Conservation (phyloP, 2,329 filamentous ascomycete genomes). For the Epichloe scottii region DNA sequence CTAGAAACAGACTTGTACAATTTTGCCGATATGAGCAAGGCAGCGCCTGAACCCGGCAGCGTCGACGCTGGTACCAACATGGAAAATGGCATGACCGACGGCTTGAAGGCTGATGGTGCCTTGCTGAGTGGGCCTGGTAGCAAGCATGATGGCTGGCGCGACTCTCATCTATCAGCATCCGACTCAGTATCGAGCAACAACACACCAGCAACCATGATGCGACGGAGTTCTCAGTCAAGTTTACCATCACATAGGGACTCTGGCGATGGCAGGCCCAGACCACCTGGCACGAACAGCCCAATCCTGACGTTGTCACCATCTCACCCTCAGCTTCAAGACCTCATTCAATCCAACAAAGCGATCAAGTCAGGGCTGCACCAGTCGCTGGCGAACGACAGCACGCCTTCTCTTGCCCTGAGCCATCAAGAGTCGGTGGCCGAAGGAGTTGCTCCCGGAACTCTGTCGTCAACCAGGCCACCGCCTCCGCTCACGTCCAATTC, state of each 20-base stretch:
- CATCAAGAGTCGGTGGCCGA: slow-evolving; percentile 35
- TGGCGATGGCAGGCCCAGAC: slow-evolving; percentile 24
- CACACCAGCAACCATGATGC: slow-evolving; percentile 24
- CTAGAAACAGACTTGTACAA: slow-evolving; percentile 16
- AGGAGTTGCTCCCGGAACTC: slow-evolving; percentile 16
- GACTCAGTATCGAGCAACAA: slow-evolving; percentile 29
- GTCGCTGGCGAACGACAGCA: slow-evolving; percentile 44
- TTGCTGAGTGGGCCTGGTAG: slow-evolving; percentile 28
- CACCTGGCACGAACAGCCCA: slow-evolving; percentile 44
- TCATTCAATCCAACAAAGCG: slow-evolving; percentile 46
- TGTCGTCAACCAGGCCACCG: slow-evolving; percentile 9
- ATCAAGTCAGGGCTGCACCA: slow-evolving; percentile 44
- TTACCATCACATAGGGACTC: slow-evolving; percentile 36
- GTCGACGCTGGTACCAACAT: slow-evolving; percentile 11
- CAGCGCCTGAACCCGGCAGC: slow-evolving; percentile 8
- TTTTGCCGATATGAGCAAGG: slow-evolving; percentile 11
- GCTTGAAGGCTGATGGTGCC: slow-evolving; percentile 23
- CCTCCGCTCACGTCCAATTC: slow-evolving; percentile 16
- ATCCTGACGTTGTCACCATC: slow-evolving; percentile 38
- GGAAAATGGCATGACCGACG: slow-evolving; percentile 19
- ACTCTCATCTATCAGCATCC: slow-evolving; percentile 38
- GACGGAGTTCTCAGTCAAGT: slow-evolving; percentile 36
- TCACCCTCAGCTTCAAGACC: slow-evolving; percentile 45
- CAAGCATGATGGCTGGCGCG: slow-evolving; percentile 35
- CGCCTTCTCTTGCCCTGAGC: slow-evolving; percentile 38